Base-by-base conservation (phyloP, 805 yeast genomes). In the Priceomyces castillae region DNA sequence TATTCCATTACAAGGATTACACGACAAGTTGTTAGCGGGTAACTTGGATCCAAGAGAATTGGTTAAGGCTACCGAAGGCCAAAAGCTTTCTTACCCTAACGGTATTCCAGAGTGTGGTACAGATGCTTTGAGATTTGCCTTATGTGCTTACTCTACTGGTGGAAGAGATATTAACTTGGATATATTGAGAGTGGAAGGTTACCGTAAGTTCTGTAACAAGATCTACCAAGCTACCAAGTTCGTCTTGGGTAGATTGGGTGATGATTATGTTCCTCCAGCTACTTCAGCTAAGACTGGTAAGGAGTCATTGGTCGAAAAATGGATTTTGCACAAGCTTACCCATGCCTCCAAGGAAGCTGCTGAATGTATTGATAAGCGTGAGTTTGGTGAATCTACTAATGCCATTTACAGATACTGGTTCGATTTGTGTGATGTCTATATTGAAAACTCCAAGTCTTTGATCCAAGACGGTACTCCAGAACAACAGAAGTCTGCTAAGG, bases 71-170 rank as follows among this genome's bases (percentile, higher is more conserved):
- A 81, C 79, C 57, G 80, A 77, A 35, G 98, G 98, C 49, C 98
- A 94, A 73, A 81, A 77, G 56, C 75, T 80, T 59, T 83, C 95
- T 10, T 92, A 90, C 76, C 99, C 99, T 52, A 82, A 83, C 56
- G 99, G 99, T 74, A 90, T 92, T 54, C 97, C 98, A 44, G 96
- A 94, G 74, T 94, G 99, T 79, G 99, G 99, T 75, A 90, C 98
- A 40, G 99, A 94, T 69, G 99, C 99, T 36, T 74, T 94, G 73
- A 84, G 99, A 74, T 94, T 94, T 64, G 98, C 99, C 31, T 79
- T 92, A 53, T 94, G 98, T 80, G 97, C 97, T 41, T 94, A 92
- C 76, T 86, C 96, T 41, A 92, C 98, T 39, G 99, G 99, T 73
- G 98, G 97, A 57, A 84, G 98, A 72, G 99, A 94, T 61, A 94